Conservation (phyloP, 1,284 basidiomycete species). For the Sporisorium exsertum region DNA sequence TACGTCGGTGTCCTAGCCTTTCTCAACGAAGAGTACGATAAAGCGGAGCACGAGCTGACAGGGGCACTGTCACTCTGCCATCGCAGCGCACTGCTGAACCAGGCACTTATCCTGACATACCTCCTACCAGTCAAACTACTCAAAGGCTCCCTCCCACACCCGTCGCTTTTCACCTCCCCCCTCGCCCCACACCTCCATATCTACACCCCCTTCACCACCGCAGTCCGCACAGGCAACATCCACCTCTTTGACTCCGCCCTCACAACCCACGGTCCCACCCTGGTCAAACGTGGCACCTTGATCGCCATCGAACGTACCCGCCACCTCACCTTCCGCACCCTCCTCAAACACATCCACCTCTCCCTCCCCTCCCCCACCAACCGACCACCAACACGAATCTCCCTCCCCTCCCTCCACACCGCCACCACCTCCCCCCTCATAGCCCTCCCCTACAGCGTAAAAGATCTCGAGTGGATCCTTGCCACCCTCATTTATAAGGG, state of each 20-base stretch:
- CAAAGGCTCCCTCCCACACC: constrained; percentile 83
- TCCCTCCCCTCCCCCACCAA: background rate
- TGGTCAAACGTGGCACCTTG: constrained; percentile 85
- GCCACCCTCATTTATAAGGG: constrained; percentile 91
- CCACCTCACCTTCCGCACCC: constrained; percentile 83
- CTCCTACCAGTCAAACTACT: constrained; percentile 88
- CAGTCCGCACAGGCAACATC: constrained; percentile 83
- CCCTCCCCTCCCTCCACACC: constrained; percentile 30
- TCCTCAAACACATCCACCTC: constrained; percentile 87
- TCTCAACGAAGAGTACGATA: constrained; percentile 84
- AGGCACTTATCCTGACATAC: constrained; percentile 88
- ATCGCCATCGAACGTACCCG: constrained; percentile 87
- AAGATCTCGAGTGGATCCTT: constrained; percentile 92
- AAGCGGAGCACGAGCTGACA: constrained; percentile 83
- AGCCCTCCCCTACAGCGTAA: constrained; percentile 71
- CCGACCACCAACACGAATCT: constrained; percentile 42
- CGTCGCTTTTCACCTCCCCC: constrained; percentile 74
- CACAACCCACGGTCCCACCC: constrained; percentile 66
- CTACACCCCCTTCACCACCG: constrained; percentile 82
- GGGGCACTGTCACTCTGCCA: constrained; percentile 86
- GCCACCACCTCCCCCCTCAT: constrained; percentile 40
- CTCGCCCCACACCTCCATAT: constrained; percentile 80
- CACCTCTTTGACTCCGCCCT: constrained; percentile 80
- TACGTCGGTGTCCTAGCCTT: constrained; percentile 94
- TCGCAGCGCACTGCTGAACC: constrained; percentile 77